Conservation (phyloP, 2,329 filamentous ascomycete genomes). For the Alternaria sp. region DNA sequence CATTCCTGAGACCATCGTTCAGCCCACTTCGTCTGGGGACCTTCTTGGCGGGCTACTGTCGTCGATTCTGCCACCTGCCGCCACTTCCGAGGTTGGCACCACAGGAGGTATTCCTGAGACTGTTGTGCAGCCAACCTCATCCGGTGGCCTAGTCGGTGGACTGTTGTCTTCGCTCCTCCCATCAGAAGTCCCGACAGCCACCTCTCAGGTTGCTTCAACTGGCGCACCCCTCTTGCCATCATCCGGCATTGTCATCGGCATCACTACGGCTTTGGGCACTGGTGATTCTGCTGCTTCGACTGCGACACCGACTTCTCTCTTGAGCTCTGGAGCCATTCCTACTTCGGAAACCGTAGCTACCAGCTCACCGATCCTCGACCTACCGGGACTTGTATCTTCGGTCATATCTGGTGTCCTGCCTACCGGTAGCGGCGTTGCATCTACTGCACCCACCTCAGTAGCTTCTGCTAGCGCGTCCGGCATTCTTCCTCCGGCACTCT, state of each 20-base stretch:
- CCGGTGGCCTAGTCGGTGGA: slow-evolving; percentile 12
- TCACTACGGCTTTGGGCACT: slow-evolving; percentile 44
- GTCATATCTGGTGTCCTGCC: slow-evolving; percentile 27
- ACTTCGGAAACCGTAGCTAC: slow-evolving; percentile 26
- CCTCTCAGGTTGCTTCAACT: slow-evolving; percentile 24
- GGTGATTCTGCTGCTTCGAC: slow-evolving; percentile 13
- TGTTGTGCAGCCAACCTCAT: slow-evolving; percentile 12
- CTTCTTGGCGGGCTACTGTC: slow-evolving; percentile 18
- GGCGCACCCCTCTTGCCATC: slow-evolving; percentile 21
- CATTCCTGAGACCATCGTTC: slow-evolving; percentile 17
- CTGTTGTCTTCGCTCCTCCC: slow-evolving; percentile 20
- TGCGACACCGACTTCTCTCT: slow-evolving; percentile 17
- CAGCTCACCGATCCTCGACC: slow-evolving; percentile 16
- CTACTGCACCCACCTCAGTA: slow-evolving; percentile 22
- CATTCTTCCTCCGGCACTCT: slow-evolving; percentile 20
- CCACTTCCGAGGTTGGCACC: slow-evolving; percentile 18
- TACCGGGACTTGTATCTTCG: slow-evolving; percentile 25
- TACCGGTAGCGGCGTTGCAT: slow-evolving; percentile 20
- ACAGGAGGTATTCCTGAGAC: slow-evolving; percentile 23
- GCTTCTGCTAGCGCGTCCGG: slow-evolving; percentile 19
- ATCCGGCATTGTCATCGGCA: slow-evolving; percentile 43
- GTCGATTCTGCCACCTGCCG: slow-evolving; percentile 11
- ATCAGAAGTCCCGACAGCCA: slow-evolving; percentile 15
- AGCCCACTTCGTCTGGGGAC: slow-evolving; percentile 8
- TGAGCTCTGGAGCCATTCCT: slow-evolving; percentile 26